These are phyloP conservation scores for Penicillium frequentans DNA, from an alignment of 2,329 filamentous ascomycete species.

Conservation along the genomic window DNA sequence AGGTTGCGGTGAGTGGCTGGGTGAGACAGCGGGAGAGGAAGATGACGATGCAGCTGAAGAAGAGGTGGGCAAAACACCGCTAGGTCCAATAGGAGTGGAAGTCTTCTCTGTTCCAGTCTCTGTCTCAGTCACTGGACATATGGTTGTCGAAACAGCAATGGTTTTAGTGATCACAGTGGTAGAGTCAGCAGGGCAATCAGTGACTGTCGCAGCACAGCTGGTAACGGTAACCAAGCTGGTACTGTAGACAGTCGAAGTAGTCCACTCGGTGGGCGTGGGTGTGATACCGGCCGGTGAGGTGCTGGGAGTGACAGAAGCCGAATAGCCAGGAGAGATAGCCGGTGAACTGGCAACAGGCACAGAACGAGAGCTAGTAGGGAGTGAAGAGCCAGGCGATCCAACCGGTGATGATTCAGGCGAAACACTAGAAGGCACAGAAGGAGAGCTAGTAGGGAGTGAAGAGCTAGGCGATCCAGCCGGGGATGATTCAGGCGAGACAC, in stretches of 20 bases:
- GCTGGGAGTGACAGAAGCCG: neutral
- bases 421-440: neutral
- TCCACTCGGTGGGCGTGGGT: conserved; percentile 17
- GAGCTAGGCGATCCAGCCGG: neutral
- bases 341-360: neutral
- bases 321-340: neutral
- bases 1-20: neutral
- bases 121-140: conserved; percentile 15
- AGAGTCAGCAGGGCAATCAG: conserved; percentile 54
- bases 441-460: neutral
- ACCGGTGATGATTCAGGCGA: neutral
- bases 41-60: neutral
- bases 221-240: conserved; percentile 41
- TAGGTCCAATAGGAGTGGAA: neutral
- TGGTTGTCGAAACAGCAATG: conserved; percentile 6
- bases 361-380: neutral
- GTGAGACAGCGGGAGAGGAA: neutral
- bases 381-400: neutral
- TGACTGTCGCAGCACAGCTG: conserved; percentile 40
- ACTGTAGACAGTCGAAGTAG: conserved; percentile 40
- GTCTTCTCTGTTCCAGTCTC: neutral
- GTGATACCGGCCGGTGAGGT: neutral
- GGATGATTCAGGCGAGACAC: neutral
- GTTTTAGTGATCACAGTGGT: conserved; percentile 7
- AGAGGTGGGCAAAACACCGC: neutral